A percentile compares a stretch with the other conserved stretches of the same genome.
Conservation (phyloP, 129 eudicot species). For the sunflower (Helianthus annuus) region DNA sequence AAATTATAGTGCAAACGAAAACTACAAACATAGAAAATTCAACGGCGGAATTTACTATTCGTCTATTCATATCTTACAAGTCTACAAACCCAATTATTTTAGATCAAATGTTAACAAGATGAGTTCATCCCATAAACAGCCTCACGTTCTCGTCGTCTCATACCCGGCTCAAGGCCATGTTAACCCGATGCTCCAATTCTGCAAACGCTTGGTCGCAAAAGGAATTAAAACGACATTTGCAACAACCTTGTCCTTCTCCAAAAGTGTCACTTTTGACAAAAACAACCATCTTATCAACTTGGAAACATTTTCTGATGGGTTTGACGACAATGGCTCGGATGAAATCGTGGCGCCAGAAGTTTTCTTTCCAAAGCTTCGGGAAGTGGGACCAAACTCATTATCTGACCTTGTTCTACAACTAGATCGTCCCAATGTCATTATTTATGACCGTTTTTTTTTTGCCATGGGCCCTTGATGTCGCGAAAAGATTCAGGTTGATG, state of each 20-base stretch:
- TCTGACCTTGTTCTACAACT: constrained; percentile 36
- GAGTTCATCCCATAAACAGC: constrained; percentile 15
- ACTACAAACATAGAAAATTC: neutral
- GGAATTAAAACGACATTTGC: constrained; percentile 46
- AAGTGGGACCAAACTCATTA: constrained; percentile 43
- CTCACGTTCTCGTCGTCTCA: constrained; percentile 39
- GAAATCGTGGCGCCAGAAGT: constrained; percentile 27
- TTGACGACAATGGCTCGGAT: constrained; percentile 34
- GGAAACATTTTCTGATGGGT: constrained; percentile 63
- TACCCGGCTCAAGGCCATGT: constrained; percentile 45
- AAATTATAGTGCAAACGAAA: constrained; percentile 2
- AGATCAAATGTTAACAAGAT: neutral
- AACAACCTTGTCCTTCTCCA: constrained; percentile 35
- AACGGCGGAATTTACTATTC: constrained; percentile 14
- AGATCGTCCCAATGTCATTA: neutral
- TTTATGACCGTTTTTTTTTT: constrained; percentile 51
- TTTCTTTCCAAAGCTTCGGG: constrained; percentile 21
- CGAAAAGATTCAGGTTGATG: constrained; percentile 34
- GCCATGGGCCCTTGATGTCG: constrained; percentile 65
- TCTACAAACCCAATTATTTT: constrained; percentile 7
- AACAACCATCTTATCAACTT: constrained; percentile 25
- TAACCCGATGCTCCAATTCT: constrained; percentile 42
- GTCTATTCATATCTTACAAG: neutral
- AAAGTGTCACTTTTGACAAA: constrained; percentile 14
- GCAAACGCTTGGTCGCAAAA: constrained; percentile 39